Conservation (phyloP, 139 green algal species). For the Chloropicon primus region DNA sequence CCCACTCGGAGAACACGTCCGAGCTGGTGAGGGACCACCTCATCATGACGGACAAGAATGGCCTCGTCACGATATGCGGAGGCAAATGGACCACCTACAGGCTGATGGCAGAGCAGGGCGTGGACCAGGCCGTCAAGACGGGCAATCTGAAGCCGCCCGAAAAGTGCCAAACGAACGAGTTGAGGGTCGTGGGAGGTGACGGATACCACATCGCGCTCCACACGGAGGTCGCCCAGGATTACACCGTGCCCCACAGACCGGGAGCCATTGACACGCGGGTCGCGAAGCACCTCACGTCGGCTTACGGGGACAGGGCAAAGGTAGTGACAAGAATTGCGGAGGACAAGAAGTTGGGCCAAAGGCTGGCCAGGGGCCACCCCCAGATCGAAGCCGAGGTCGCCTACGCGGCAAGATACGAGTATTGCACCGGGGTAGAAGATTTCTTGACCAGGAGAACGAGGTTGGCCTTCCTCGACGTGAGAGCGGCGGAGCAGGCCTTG, state of each 20-base stretch:
- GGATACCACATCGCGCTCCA: constrained; percentile 52
- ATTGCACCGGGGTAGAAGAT: constrained; percentile 75
- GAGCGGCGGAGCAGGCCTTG: constrained; percentile 54
- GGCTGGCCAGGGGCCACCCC: constrained; percentile 72
- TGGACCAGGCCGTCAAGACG: constrained; percentile 21
- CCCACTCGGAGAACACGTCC: constrained; percentile 34
- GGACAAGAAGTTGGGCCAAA: constrained; percentile 43
- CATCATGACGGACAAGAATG: constrained; percentile 48
- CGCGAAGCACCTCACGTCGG: constrained; percentile 26
- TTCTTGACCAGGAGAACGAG: constrained; percentile 81
- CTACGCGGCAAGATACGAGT: constrained; percentile 54
- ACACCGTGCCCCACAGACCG: constrained; percentile 57
- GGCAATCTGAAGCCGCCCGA: background rate
- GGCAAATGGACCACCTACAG: constrained; percentile 98
- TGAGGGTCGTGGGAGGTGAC: constrained; percentile 54
- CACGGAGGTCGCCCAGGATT: constrained; percentile 66
- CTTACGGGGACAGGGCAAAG: constrained; percentile 73
- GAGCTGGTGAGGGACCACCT: constrained; percentile 43
- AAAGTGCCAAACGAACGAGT: constrained; percentile 41
- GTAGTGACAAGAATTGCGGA: constrained; percentile 57
- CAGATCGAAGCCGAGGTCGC: constrained; percentile 87
- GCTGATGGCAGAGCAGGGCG: constrained; percentile 67
- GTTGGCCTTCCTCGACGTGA: constrained; percentile 84
- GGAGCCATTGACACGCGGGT: constrained; percentile 46
- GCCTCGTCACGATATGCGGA: constrained; percentile 77